Evolutionary conservation across 2,329 filamentous ascomycete species (phyloP), one percentile per base, ranked within the genome.

Genomic region (Fusarium nematophilum): DNA sequence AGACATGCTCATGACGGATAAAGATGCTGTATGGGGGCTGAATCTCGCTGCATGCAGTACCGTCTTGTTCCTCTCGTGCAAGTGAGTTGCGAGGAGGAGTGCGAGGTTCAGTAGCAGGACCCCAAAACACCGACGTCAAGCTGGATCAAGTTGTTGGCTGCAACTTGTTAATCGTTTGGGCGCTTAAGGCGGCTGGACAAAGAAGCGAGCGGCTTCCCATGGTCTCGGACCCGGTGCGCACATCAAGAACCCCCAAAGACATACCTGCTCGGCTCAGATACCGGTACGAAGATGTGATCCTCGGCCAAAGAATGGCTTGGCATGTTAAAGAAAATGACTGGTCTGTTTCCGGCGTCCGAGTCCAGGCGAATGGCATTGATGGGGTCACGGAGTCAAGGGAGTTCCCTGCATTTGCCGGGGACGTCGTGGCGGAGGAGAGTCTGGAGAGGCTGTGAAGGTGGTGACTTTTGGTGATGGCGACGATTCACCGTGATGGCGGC

Each of bases 101-200:
- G n/a, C n/a, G n/a, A n/a, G n/a, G n/a, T n/a, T n/a, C n/a, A n/a
- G n/a, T n/a, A n/a, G n/a, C n/a, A n/a, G n/a, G n/a, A n/a, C n/a
- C n/a, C n/a, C n/a, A n/a, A n/a, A n/a, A n/a, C n/a, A n/a, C n/a
- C n/a, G n/a, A n/a, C n/a, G n/a, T n/a, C n/a, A n/a, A n/a, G n/a
- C n/a, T n/a, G n/a, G n/a, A n/a, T n/a, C n/a, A n/a, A n/a, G n/a
- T n/a, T n/a, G n/a, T n/a, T 33, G 53, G 21, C 10, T 53, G 15
- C 15, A 31, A 38, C 17, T 36, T 17, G 33, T 30, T 5, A 25
- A 17, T 23, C 59, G 59, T 49, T 23, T 15, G 48, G 37, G 44
- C 45, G 27, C 18, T 44, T 40, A 46, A 53, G 30, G 31, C 42
- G 53, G 56, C 52, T 36, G n/a, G n/a, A n/a, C n/a, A n/a, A n/a